These are phyloP conservation scores for Ascocoryne sarcoides DNA, from an alignment of 2,329 filamentous ascomycete species.

Conservation along the genomic window DNA sequence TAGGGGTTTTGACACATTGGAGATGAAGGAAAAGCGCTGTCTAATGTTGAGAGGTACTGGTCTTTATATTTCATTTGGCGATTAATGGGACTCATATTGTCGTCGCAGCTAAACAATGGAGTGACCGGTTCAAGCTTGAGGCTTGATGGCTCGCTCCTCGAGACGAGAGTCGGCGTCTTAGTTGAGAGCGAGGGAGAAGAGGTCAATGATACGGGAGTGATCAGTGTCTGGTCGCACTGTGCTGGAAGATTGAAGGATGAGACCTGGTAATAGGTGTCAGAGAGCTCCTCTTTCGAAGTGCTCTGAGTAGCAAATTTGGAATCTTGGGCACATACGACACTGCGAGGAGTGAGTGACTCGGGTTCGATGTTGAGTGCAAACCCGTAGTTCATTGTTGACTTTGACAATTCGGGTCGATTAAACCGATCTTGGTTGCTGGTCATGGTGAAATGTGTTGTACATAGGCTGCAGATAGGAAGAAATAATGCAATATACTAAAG, in stretches of 20 bases:
- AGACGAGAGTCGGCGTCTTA: constrained; percentile 10
- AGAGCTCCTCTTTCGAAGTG: constrained; percentile 1
- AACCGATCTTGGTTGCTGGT: no score
- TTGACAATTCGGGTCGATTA: no score
- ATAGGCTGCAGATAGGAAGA: no score
- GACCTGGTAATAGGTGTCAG: constrained; percentile 17
- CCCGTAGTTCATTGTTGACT: no score
- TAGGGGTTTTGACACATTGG: background rate
- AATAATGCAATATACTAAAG: no score
- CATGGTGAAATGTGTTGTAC: no score
- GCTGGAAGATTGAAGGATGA: constrained; percentile 26
- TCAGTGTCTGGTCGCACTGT: constrained; percentile 20
- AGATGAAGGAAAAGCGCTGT: background rate
- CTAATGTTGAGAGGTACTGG: background rate
- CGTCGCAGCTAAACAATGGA: background rate
- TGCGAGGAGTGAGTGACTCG: constrained; percentile 17
- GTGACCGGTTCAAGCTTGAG: constrained; percentile 15
- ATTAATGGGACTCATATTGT: background rate
- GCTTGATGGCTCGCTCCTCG: constrained; percentile 10
- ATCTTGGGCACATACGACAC: constrained; percentile 18
- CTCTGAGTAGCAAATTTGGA: background rate
- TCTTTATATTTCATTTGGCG: background rate
- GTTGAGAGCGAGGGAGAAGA: constrained; percentile 13
- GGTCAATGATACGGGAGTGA: constrained; percentile 22
- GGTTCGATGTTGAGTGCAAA: constrained; percentile 7